Evolutionary conservation across 805 yeast species (phyloP).

Genomic region (Saturnispora silvae): DNA sequence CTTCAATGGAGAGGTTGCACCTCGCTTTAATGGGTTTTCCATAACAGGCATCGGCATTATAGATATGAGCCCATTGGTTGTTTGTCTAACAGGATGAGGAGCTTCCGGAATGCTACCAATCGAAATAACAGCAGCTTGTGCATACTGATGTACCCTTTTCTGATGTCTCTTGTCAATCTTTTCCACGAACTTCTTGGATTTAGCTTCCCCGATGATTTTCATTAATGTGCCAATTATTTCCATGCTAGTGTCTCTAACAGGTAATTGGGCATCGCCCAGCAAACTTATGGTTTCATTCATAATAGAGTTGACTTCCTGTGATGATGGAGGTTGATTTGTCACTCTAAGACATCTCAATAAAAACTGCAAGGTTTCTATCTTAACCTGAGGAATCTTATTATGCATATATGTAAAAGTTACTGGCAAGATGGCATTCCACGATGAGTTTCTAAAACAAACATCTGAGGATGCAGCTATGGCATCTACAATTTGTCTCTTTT

Average conservation of each 20-base stretch:
- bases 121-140: constrained; percentile 45
- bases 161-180: constrained; percentile 63
- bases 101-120: too few relatives aligned
- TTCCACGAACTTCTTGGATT: constrained; percentile 47
- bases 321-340: constrained; percentile 38
- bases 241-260: constrained; percentile 68
- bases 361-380: constrained; percentile 57
- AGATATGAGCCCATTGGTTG: too few relatives aligned
- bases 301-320: constrained; percentile 45
- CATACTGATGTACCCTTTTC: constrained; percentile 53
- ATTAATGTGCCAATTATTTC: constrained; percentile 71
- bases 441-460: constrained; percentile 43
- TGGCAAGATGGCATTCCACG: constrained; percentile 46
- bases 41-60: too few relatives aligned
- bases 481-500: constrained; percentile 66
- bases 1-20: constrained; percentile 62
- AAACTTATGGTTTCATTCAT: constrained; percentile 48
- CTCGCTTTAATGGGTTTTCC: constrained; percentile 36
- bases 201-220: constrained; percentile 73
- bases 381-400: constrained; percentile 78
- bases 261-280: constrained; percentile 75
- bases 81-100: too few relatives aligned
- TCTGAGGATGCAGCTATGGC: constrained; percentile 60
- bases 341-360: constrained; percentile 51
- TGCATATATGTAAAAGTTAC: constrained; percentile 48